Percentiles rank a stretch among this genome's conserved stretches.
These are phyloP conservation scores for Eutrema japonicum DNA, from an alignment of 345 rosid species.

Conservation along the genomic window DNA sequence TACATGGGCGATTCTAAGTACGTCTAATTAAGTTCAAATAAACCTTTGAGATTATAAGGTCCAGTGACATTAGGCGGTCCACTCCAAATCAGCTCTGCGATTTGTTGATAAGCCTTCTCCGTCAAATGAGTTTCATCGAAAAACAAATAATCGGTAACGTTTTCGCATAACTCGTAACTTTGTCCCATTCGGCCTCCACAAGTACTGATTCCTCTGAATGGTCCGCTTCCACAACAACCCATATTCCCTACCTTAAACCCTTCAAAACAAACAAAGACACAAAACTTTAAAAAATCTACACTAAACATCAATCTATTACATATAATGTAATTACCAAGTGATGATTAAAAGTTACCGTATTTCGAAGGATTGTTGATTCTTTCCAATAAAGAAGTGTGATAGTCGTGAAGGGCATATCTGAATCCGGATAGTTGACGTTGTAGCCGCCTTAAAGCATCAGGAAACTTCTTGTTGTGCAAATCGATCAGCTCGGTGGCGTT, in stretches of 20 bases:
- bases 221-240: slow-evolving; percentile 53
- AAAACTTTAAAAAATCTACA: not conserved
- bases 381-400: slow-evolving; percentile 28
- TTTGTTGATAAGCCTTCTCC: slow-evolving; percentile 45
- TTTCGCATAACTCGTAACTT: slow-evolving; percentile 36
- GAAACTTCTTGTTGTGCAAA: slow-evolving; percentile 45
- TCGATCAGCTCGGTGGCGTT: slow-evolving; percentile 21
- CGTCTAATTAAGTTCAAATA: slow-evolving; percentile 35
- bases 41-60: slow-evolving; percentile 50
- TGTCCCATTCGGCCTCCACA: slow-evolving; percentile 46
- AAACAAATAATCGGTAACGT: slow-evolving; percentile 45
- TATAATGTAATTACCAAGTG: not conserved
- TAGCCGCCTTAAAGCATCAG: slow-evolving; percentile 28
- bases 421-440: slow-evolving; percentile 44
- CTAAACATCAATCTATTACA: slow-evolving; percentile 3
- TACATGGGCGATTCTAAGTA: not conserved
- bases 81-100: slow-evolving; percentile 50
- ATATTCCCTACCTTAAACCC: slow-evolving; percentile 45
- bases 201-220: slow-evolving; percentile 32
- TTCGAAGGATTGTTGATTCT: slow-evolving; percentile 49
- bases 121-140: slow-evolving; percentile 49
- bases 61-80: slow-evolving; percentile 40
- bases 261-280: slow-evolving; percentile 10
- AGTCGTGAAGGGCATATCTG: slow-evolving; percentile 45
- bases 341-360: slow-evolving; percentile 44